Evolutionary conservation across 352 stramenopile genomes (phyloP).

Genomic region (Globisporangium nodosum): DNA sequence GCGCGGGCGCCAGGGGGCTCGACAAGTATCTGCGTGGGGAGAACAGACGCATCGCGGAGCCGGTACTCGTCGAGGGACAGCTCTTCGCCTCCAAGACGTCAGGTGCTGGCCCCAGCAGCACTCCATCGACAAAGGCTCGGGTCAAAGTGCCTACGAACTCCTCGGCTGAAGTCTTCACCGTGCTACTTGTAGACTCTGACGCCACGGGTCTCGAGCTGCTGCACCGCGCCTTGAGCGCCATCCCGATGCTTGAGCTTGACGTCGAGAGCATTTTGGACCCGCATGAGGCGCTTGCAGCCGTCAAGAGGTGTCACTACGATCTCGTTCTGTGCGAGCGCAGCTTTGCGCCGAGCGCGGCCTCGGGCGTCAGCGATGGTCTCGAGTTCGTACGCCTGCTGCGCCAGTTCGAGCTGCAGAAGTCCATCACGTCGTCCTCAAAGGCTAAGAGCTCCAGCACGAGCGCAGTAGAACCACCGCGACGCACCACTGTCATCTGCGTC

Average conservation of each 20-base stretch:
- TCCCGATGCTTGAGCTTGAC: constrained; percentile 21
- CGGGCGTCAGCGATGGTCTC: constrained; percentile 43
- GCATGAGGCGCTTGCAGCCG: constrained; percentile 39
- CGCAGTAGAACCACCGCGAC: constrained; percentile 4
- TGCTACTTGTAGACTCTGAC: constrained; percentile 40
- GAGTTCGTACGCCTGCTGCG: constrained; percentile 78
- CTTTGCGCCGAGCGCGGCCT: constrained; percentile 13
- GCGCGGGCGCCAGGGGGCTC: constrained; percentile 29
- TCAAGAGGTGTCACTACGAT: constrained; percentile 63
- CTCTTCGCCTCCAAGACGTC: constrained; percentile 23
- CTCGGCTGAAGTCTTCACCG: not conserved
- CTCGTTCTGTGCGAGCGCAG: constrained; percentile 82
- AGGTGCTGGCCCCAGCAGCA: not conserved
- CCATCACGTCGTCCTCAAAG: constrained; percentile 13
- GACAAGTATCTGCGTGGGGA: constrained; percentile 62
- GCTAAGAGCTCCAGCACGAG: not conserved
- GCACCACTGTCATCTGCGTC: constrained; percentile 70
- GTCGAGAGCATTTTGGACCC: constrained; percentile 61
- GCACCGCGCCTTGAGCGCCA: constrained; percentile 22
- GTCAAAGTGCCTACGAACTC: not conserved
- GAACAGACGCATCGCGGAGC: constrained; percentile 39
- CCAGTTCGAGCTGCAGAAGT: constrained; percentile 67
- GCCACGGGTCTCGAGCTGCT: constrained; percentile 24
- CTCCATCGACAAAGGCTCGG: not conserved
- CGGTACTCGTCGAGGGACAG: constrained; percentile 24